A percentile compares a stretch with the other conserved stretches of the same genome.
Evolutionary conservation across 495 filamentous ascomycete genomes (phyloP).

Genomic region (Neurospora sp.): DNA sequence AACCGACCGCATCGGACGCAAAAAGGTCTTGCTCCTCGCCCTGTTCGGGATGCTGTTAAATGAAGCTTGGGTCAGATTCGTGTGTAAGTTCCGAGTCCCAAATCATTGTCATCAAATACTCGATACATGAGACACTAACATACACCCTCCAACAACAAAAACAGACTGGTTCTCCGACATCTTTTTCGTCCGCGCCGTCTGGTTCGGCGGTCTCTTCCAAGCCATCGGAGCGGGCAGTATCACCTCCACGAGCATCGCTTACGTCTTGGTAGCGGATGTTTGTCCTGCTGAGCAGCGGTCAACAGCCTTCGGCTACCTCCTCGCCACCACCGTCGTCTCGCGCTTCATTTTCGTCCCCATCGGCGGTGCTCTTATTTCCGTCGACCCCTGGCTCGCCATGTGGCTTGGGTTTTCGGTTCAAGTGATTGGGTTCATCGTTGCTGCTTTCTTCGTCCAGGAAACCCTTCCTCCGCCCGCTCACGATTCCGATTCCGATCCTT

Average conservation of each 20-base stretch:
- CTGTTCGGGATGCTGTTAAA: conserved; percentile 23
- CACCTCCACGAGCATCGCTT: conserved; percentile 38
- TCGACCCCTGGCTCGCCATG: conserved; percentile 45
- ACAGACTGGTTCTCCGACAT: conserved; percentile 22
- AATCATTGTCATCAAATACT: too few relatives aligned
- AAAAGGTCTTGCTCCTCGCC: conserved; percentile 28
- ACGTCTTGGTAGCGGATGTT: conserved; percentile 46
- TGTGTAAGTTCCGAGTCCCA: conserved; percentile 10
- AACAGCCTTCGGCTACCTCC: conserved; percentile 40
- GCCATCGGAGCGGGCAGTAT: conserved; percentile 43
- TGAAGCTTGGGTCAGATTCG: conserved; percentile 25
- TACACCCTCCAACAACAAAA: too few relatives aligned
- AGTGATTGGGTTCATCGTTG: conserved; percentile 12
- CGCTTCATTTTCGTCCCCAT: conserved; percentile 26
- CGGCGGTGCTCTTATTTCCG: conserved; percentile 35
- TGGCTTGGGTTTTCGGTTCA: conserved; percentile 35
- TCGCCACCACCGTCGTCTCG: conserved; percentile 11
- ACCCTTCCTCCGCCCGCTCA: conserved; percentile 16
- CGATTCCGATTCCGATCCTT: not conserved
- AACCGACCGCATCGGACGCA: conserved; percentile 37
- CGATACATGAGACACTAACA: too few relatives aligned
- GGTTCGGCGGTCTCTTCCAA: conserved; percentile 41
- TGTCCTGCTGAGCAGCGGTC: conserved; percentile 40
- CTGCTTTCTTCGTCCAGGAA: conserved; percentile 29
- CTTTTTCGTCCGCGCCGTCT: conserved; percentile 39